Evolutionary conservation across 768 basidiomycete species (phyloP).

Genomic region (Grammothele lineata): DNA sequence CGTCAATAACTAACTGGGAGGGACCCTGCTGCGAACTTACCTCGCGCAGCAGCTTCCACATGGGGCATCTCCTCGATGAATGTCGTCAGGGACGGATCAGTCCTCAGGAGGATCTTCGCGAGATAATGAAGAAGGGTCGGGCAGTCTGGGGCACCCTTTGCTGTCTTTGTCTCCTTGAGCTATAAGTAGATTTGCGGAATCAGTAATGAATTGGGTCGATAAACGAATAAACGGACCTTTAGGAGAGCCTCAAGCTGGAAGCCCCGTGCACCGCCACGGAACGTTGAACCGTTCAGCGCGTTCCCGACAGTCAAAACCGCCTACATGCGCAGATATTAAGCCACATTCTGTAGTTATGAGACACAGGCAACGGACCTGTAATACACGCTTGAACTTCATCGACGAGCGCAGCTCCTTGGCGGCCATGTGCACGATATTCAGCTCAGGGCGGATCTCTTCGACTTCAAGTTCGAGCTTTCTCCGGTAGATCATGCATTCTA

Average conservation of each 20-base stretch:
- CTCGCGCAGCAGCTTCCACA: conserved; percentile 77
- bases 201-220: background rate
- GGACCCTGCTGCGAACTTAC: too few species aligned
- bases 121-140: conserved; percentile 91
- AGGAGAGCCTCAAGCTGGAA: conserved; percentile 80
- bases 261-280: conserved; percentile 79
- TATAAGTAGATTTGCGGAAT: too few species aligned
- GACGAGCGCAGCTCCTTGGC: conserved; percentile 66
- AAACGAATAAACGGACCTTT: conserved; percentile 49
- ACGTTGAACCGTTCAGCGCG: conserved; percentile 73
- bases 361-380: conserved; percentile 48
- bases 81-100: conserved; percentile 57
- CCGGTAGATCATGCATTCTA: conserved; percentile 83
- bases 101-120: conserved; percentile 66
- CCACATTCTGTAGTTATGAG: background rate
- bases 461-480: conserved; percentile 78
- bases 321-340: conserved; percentile 32
- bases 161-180: conserved; percentile 83
- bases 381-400: conserved; percentile 57
- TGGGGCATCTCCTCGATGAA: conserved; percentile 82
- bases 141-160: conserved; percentile 60
- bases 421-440: conserved; percentile 69
- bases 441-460: conserved; percentile 78
- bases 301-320: conserved; percentile 78
- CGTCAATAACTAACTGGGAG: background rate